phyloP scores from a whole-genome alignment of 2,329 filamentous ascomycete species.

The Sporothrix mexicana region DNA sequence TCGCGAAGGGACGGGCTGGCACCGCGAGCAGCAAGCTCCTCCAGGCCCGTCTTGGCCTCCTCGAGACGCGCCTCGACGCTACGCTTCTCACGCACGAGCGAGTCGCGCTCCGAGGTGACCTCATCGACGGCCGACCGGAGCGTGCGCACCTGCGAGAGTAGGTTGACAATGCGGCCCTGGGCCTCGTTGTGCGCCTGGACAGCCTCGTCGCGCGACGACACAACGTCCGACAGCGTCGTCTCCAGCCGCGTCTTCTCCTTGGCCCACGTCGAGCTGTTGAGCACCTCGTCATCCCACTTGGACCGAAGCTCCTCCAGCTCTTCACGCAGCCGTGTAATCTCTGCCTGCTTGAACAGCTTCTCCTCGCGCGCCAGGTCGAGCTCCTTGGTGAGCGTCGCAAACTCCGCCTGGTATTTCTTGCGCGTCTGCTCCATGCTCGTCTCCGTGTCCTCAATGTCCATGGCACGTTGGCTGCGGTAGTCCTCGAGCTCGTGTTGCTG shows the following conservation, averaged over 20 bases:
- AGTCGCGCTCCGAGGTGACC: slow-evolving; percentile 81
- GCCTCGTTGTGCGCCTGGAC: slow-evolving; percentile 92
- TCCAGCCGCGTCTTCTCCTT: slow-evolving; percentile 96
- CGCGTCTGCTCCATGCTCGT: slow-evolving; percentile 94
- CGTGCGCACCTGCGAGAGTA: slow-evolving; percentile 86
- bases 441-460: slow-evolving; percentile 97
- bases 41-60: slow-evolving; percentile 86
- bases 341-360: slow-evolving; percentile 80
- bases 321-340: slow-evolving; percentile 87
- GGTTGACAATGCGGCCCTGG: slow-evolving; percentile 87
- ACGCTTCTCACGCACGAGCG: slow-evolving; percentile 86
- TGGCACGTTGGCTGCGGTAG: slow-evolving; percentile 91
- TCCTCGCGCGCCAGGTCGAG: slow-evolving; percentile 93
- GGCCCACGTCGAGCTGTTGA: slow-evolving; percentile 97
- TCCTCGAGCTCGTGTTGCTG: slow-evolving; percentile 97
- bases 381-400: slow-evolving; percentile 86
- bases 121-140: slow-evolving; percentile 87
- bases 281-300: slow-evolving; percentile 97
- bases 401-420: slow-evolving; percentile 95
- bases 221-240: slow-evolving; percentile 84
- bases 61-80: slow-evolving; percentile 81
- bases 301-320: slow-evolving; percentile 92
- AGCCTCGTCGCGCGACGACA: slow-evolving; percentile 91
- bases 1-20: slow-evolving; percentile 88
- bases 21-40: slow-evolving; percentile 82